Conservation (phyloP, 768 basidiomycete species). For the Russula lepida region DNA sequence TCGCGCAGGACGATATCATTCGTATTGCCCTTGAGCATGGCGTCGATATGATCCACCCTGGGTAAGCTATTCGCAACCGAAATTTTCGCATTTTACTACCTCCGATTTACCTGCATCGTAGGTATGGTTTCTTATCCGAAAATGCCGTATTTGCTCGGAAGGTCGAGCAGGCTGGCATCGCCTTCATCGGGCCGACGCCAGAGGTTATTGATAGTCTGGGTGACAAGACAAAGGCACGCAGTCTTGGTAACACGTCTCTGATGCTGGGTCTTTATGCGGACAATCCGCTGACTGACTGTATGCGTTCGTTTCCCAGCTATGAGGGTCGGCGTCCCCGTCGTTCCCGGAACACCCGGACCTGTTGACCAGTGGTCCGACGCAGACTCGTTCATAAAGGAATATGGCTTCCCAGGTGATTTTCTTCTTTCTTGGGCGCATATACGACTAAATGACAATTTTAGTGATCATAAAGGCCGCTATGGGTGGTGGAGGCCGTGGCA, state of each 20-base stretch:
- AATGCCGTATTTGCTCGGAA: constrained; percentile 96
- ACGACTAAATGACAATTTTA: constrained; percentile 23
- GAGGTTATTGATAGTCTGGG: constrained; percentile 96
- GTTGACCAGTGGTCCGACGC: constrained; percentile 75
- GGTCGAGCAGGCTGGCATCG: constrained; percentile 94
- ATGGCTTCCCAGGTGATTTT: constrained; percentile 79
- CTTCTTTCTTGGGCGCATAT: not conserved
- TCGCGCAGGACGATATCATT: constrained; percentile 97
- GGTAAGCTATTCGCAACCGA: constrained; percentile 39
- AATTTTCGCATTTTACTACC: not conserved
- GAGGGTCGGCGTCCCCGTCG: constrained; percentile 87
- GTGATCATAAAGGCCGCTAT: constrained; percentile 99
- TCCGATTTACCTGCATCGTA: constrained; percentile 26
- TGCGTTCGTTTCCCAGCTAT: constrained; percentile 47
- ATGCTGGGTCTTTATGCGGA: constrained; percentile 8
- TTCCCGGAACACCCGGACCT: constrained; percentile 96
- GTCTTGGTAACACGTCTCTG: constrained; percentile 49
- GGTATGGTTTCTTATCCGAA: constrained; percentile 96
- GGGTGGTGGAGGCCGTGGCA: constrained; percentile 97
- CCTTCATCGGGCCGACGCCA: constrained; percentile 92
- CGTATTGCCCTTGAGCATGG: constrained; percentile 94
- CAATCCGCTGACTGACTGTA: constrained; percentile 3
- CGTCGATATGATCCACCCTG: constrained; percentile 99
- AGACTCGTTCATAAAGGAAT: constrained; percentile 84
- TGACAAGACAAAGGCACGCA: constrained; percentile 97